phyloP scores from a whole-genome alignment of 768 basidiomycete species.

The Pholiota microspora region DNA sequence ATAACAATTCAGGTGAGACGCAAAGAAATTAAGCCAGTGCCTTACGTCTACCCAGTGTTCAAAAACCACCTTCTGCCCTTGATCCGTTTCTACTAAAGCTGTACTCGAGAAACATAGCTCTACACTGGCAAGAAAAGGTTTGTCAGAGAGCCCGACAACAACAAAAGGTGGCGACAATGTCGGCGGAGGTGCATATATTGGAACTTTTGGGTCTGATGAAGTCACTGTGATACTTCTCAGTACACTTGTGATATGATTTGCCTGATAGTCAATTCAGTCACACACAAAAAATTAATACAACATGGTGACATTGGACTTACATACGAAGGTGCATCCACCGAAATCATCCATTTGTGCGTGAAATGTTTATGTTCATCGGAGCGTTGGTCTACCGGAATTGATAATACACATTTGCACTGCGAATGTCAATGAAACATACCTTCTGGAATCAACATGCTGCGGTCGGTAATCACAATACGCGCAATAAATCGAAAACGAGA shows the following conservation, averaged over 20 bases:
- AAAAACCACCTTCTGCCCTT: slow-evolving; percentile 36
- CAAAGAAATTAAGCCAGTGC: not conserved
- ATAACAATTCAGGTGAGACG: not conserved
- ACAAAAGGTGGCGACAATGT: slow-evolving; percentile 41
- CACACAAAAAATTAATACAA: not conserved
- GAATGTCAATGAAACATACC: slow-evolving; percentile 26
- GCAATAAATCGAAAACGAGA: slow-evolving; percentile 47
- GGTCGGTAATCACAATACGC: slow-evolving; percentile 46
- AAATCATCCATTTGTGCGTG: slow-evolving; percentile 57
- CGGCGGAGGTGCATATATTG: slow-evolving; percentile 14
- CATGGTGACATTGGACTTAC: slow-evolving; percentile 21
- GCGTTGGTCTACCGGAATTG: slow-evolving; percentile 34
- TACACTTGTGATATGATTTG: slow-evolving; percentile 44
- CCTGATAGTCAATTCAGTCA: slow-evolving; percentile 18
- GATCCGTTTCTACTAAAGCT: slow-evolving; percentile 13
- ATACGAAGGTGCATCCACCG: slow-evolving; percentile 51
- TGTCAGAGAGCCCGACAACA: slow-evolving; percentile 37
- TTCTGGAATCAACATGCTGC: slow-evolving; percentile 43
- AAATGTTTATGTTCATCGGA: slow-evolving; percentile 21
- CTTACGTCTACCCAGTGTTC: slow-evolving; percentile 59
- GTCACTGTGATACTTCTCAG: slow-evolving; percentile 37
- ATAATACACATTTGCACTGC: too few species aligned
- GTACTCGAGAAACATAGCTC: slow-evolving; percentile 43
- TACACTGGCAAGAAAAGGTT: slow-evolving; percentile 46
- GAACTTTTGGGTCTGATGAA: slow-evolving; percentile 20